Percentiles rank a stretch among this genome's conserved stretches.
Evolutionary conservation across 1,284 basidiomycete species (phyloP).

Genomic region (Pisolithus thermaeus): DNA sequence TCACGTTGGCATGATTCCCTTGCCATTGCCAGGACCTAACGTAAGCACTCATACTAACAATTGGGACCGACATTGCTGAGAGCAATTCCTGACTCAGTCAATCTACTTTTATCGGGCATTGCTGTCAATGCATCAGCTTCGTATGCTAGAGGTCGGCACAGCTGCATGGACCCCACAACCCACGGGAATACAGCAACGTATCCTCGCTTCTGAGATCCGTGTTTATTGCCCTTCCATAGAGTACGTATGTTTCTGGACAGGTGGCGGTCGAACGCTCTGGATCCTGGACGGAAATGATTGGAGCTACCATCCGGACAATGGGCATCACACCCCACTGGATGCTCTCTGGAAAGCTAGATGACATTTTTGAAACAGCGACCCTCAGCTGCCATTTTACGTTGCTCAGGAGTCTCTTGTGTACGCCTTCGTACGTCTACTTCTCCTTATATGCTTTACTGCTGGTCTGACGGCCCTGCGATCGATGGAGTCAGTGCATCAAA

Average conservation of each 20-base stretch:
- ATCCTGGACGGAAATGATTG: conserved; percentile 31
- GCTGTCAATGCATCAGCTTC: conserved; percentile 25
- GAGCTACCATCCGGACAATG: conserved; percentile 20
- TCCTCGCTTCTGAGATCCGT: conserved; percentile 27
- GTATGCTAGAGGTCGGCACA: conserved; percentile 24
- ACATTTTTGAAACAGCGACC: conserved; percentile 11
- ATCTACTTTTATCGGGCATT: conserved; percentile 20
- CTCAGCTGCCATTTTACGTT: conserved; percentile 23
- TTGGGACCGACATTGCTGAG: conserved; percentile 12
- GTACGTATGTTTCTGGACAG: conserved; percentile 25
- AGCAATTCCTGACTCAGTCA: conserved; percentile 16
- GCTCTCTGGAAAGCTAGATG: conserved; percentile 24
- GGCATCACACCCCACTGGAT: conserved; percentile 25
- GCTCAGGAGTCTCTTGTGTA: conserved; percentile 10
- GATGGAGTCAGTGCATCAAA: conserved; percentile 21
- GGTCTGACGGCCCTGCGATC: conserved; percentile 16
- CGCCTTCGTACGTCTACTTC: conserved; percentile 22
- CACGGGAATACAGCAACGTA: conserved; percentile 20
- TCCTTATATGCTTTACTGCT: conserved; percentile 13
- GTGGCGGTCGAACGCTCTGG: conserved; percentile 25
- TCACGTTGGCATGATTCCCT: conserved; percentile 27
- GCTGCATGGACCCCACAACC: conserved; percentile 24
- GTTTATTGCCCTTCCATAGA: conserved; percentile 27
- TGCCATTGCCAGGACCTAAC: conserved; percentile 24
- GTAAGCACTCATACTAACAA: conserved; percentile 16